Percentiles rank a stretch among this genome's conserved stretches.
These are phyloP conservation scores for Eutypa lata DNA, from an alignment of 2,329 filamentous ascomycete species.

Conservation along the genomic window DNA sequence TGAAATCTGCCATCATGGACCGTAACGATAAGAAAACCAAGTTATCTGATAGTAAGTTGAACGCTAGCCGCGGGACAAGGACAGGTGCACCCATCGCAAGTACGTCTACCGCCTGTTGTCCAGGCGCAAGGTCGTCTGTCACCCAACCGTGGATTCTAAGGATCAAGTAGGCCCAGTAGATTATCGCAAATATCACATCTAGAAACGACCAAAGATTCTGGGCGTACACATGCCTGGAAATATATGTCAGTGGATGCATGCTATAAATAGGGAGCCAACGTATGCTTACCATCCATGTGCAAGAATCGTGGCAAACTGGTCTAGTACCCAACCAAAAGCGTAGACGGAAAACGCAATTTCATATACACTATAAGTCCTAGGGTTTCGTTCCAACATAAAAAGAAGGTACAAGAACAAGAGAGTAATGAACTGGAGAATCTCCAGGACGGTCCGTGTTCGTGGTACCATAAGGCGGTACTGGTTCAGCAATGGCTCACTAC, in stretches of 20 bases:
- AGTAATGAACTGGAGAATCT: constrained; percentile 69
- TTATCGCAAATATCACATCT: constrained; percentile 71
- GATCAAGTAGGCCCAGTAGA: constrained; percentile 67
- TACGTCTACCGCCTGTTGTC: constrained; percentile 71
- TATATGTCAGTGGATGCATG: constrained; percentile 3
- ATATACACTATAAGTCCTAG: constrained; percentile 50
- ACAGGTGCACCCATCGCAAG: constrained; percentile 78
- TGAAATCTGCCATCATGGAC: constrained; percentile 84
- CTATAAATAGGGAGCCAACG: background rate
- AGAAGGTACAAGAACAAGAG: constrained; percentile 67
- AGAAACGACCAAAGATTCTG: constrained; percentile 89
- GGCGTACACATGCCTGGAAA: constrained; percentile 70
- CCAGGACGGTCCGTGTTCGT: constrained; percentile 71
- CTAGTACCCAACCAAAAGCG: constrained; percentile 73
- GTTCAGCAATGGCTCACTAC: constrained; percentile 72
- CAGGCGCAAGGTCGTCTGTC: constrained; percentile 42
- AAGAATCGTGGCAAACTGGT: constrained; percentile 73
- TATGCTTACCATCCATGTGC: constrained; percentile 62
- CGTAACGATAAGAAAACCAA: constrained; percentile 77
- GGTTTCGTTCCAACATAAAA: constrained; percentile 67
- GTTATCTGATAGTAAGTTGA: constrained; percentile 80
- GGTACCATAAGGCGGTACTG: constrained; percentile 84
- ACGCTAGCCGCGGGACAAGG: constrained; percentile 73
- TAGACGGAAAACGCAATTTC: constrained; percentile 72
- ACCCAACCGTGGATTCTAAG: constrained; percentile 65